Evolutionary conservation across 2,329 filamentous ascomycete genomes (phyloP), one percentile per base, ranked within the genome.

Genomic region (Trichoderma sp.): DNA sequence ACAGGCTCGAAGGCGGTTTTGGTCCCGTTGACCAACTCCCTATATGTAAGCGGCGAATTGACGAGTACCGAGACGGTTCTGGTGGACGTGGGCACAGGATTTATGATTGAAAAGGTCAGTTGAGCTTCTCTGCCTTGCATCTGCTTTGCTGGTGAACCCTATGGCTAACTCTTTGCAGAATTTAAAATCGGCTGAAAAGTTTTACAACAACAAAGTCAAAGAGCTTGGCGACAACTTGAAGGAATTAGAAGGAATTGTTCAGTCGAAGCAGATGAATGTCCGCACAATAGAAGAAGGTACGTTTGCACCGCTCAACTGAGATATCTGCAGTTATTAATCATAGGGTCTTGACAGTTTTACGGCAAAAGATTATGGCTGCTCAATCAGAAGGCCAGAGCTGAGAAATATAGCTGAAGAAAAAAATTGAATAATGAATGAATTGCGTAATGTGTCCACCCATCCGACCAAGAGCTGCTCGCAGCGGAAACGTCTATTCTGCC

Each of bases 51-150:
- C 30, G 96, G 95, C 37, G 90, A 87, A 49, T 84, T 98, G 51
- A 86, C 91, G 56, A 88, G 90, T 79, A 86, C 90, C 1, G 87
- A 92, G 68, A 90, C 89, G 70, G 93, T 97, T 7, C 85, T 98
- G 69, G 93, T 98, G 51, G 95, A 98, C 79, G 89, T 97, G 24
- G 95, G 95, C 24, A 98, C 95, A 0, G 95, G 95, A 0, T 98
- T 96, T 79, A 94, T 94, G 76, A 90, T 98, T 65, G 94, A 98
- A 81, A 99, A 99, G 88, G 90, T 91, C 66, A 28, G 72, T 30
- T 26, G 32, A 5, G 13, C 1, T n/a, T 2, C 21, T 18, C 13
- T 34, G 5, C 13, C 16, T 24, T 24, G 34, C 7, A n/a, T 32
- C 21, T 18, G 24, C 6, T 6, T 61, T 8, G 43, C 18, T 39